A percentile compares a stretch with the other conserved stretches of the same genome.
Evolutionary conservation across 192 early-diverging fungal genomes (phyloP).

Genomic region (Coemansia sp.): DNA sequence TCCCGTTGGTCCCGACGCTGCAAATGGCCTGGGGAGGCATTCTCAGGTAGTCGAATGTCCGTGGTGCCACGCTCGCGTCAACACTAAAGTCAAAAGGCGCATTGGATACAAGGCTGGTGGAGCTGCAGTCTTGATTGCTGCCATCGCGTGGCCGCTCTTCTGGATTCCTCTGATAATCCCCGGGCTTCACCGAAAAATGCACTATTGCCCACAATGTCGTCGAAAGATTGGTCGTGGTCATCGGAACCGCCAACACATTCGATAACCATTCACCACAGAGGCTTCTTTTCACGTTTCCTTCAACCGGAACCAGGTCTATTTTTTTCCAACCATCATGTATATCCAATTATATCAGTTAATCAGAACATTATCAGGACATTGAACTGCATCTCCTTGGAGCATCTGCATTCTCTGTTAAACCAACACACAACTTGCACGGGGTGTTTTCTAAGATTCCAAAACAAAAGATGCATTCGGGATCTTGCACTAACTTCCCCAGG

Average conservation of each 20-base stretch:
- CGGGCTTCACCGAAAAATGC: slow-evolving; percentile 45
- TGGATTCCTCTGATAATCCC: slow-evolving; percentile 51
- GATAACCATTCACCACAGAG: neutral
- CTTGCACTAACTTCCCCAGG: neutral
- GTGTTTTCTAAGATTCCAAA: neutral
- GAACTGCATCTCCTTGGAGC: too few relatives aligned
- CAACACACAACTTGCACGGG: too few relatives aligned
- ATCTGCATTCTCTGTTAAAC: too few relatives aligned
- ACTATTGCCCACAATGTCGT: slow-evolving; percentile 51
- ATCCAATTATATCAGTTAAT: too few relatives aligned
- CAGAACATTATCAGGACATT: too few relatives aligned
- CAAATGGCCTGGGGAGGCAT: slow-evolving; percentile 27
- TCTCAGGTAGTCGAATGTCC: slow-evolving; percentile 49
- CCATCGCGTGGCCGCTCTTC: slow-evolving; percentile 52
- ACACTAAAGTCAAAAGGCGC: slow-evolving; percentile 22
- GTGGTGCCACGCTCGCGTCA: slow-evolving; percentile 49
- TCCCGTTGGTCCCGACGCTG: slow-evolving; percentile 38
- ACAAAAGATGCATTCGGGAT: too few relatives aligned
- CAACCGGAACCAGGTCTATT: neutral
- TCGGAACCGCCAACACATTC: slow-evolving; percentile 8
- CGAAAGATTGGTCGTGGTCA: slow-evolving; percentile 49
- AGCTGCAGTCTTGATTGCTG: slow-evolving; percentile 34
- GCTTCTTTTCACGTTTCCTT: neutral
- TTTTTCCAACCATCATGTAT: neutral
- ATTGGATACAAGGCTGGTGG: slow-evolving; percentile 44